phyloP scores from a whole-genome alignment of 2,329 filamentous ascomycete genomes.

The Aspergillus jensenii region DNA sequence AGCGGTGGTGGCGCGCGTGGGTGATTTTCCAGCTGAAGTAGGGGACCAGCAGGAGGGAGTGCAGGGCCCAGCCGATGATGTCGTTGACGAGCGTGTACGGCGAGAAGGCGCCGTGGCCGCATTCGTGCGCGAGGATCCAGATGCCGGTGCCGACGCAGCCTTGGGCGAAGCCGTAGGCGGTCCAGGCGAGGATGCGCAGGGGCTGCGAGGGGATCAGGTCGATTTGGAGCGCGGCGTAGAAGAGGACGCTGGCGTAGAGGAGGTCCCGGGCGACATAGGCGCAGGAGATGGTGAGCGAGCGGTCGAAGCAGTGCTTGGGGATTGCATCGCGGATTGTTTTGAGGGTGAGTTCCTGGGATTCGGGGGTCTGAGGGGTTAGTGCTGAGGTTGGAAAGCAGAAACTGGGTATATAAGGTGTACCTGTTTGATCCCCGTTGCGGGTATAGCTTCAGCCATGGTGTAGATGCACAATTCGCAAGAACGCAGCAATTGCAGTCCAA shows the following conservation, averaged over 20 bases:
- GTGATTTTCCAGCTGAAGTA: slow-evolving; percentile 74
- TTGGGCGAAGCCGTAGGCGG: slow-evolving; percentile 62
- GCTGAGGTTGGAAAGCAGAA: too few relatives aligned
- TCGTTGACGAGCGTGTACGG: slow-evolving; percentile 58
- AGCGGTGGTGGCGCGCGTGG: slow-evolving; percentile 69
- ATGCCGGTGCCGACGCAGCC: slow-evolving; percentile 67
- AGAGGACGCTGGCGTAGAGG: slow-evolving; percentile 49
- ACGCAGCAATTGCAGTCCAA: background rate
- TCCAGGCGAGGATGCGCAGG: slow-evolving; percentile 54
- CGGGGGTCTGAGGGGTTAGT: background rate
- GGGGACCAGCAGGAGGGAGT: slow-evolving; percentile 66
- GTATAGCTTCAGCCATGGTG: background rate
- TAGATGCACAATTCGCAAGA: background rate
- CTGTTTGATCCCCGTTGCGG: too few relatives aligned
- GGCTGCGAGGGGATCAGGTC: slow-evolving; percentile 48
- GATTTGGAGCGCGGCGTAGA: slow-evolving; percentile 56
- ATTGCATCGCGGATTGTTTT: slow-evolving; percentile 48
- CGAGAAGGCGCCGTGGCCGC: slow-evolving; percentile 69
- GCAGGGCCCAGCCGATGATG: slow-evolving; percentile 62
- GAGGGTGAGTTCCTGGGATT: slow-evolving; percentile 13
- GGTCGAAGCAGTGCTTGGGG: slow-evolving; percentile 62
- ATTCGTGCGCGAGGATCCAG: slow-evolving; percentile 72
- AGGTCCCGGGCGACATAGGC: slow-evolving; percentile 60
- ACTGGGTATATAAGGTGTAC: too few relatives aligned
- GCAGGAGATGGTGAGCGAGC: slow-evolving; percentile 52